Percentiles rank a stretch among this genome's conserved stretches.
Conservation (phyloP, 345 rosid species). For the Linum trigynum region DNA sequence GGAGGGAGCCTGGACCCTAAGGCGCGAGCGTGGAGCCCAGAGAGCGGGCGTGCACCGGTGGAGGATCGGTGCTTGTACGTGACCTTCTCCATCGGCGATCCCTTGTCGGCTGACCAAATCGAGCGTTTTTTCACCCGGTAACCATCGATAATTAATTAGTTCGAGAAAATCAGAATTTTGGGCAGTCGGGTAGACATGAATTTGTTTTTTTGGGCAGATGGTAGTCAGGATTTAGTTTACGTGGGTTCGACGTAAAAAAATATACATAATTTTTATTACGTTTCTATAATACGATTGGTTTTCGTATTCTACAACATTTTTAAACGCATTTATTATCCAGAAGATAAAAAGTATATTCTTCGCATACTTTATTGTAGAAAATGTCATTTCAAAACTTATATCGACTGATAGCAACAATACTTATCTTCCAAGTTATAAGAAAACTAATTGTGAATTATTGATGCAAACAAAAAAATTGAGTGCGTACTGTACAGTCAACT, state of each 20-base stretch:
- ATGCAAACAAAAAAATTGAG: too few relatives aligned
- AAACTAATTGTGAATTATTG: too few relatives aligned
- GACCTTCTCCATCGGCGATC: constrained; percentile 32
- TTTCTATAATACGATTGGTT: neutral
- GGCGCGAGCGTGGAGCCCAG: constrained; percentile 26
- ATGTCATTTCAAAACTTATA: too few relatives aligned
- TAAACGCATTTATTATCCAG: too few relatives aligned
- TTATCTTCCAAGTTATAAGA: too few relatives aligned
- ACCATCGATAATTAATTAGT: neutral
- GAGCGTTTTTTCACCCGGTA: constrained; percentile 21
- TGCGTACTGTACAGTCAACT: too few relatives aligned
- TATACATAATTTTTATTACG: neutral
- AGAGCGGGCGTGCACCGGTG: constrained; percentile 10
- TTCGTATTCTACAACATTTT: too few relatives aligned
- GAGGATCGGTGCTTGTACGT: constrained; percentile 25
- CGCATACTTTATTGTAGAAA: too few relatives aligned
- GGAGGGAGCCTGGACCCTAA: constrained; percentile 14
- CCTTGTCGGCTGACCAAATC: constrained; percentile 22
- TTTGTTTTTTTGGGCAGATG: neutral
- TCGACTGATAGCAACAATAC: too few relatives aligned
- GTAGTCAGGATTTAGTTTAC: neutral
- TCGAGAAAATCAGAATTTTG: neutral
- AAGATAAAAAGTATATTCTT: too few relatives aligned
- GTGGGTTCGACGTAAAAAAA: neutral
- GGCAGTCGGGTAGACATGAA: neutral